Evolutionary conservation across 768 basidiomycete genomes (phyloP).

Genomic region (Albatrellus ellisii): DNA sequence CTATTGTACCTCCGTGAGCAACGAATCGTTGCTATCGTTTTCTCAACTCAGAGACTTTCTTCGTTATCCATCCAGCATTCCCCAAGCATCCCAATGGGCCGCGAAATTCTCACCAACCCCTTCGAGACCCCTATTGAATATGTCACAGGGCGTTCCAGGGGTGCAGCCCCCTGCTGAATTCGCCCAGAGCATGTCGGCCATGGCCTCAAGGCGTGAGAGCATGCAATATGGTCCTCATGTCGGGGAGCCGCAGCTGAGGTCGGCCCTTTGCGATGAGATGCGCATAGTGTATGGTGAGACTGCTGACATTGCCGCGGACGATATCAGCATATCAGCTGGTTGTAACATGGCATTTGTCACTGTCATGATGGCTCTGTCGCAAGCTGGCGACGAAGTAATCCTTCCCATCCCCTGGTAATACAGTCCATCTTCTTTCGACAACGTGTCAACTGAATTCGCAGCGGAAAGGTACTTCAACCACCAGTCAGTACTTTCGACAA

Average conservation of each 20-base stretch:
- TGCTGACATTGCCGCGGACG: slow-evolving; percentile 34
- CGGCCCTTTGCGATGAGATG: slow-evolving; percentile 49
- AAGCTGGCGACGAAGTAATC: slow-evolving; percentile 57
- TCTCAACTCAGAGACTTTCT: no score
- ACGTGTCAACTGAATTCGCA: slow-evolving; percentile 38
- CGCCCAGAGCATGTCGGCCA: slow-evolving; percentile 16
- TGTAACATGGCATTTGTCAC: slow-evolving; percentile 65
- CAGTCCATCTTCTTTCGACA: background rate
- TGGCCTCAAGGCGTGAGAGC: background rate
- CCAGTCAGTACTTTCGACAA: background rate
- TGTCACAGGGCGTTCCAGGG: slow-evolving; percentile 70
- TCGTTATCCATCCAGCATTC: slow-evolving; percentile 44
- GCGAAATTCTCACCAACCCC: slow-evolving; percentile 27
- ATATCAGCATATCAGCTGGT: slow-evolving; percentile 58
- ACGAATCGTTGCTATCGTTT: no score
- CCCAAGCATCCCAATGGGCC: slow-evolving; percentile 46
- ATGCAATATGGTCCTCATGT: slow-evolving; percentile 37
- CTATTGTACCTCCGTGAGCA: no score
- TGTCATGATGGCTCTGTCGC: slow-evolving; percentile 48
- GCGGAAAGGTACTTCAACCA: background rate
- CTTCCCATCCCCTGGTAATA: slow-evolving; percentile 57
- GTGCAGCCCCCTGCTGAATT: slow-evolving; percentile 36
- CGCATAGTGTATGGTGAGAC: slow-evolving; percentile 37
- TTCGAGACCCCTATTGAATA: slow-evolving; percentile 42
- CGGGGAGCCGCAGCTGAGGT: slow-evolving; percentile 41